These are phyloP conservation scores for Bruguiera hainesii DNA, from an alignment of 441 rosid genomes.

Conservation along the genomic window DNA sequence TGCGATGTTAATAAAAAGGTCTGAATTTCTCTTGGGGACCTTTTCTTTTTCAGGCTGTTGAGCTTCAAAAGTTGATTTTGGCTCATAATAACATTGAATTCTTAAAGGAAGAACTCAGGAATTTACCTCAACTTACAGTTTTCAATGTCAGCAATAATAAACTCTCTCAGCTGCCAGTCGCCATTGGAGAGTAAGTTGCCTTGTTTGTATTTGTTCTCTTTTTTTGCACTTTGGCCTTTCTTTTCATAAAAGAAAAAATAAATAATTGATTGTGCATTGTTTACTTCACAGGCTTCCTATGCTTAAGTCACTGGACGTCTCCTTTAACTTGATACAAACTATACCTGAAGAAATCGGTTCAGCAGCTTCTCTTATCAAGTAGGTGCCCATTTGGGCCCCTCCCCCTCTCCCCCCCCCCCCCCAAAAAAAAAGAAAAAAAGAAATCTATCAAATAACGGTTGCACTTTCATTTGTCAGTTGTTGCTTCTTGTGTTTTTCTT, in stretches of 20 bases:
- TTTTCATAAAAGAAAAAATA: too few species aligned
- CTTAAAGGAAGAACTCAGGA: constrained; percentile 70
- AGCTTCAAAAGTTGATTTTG: constrained; percentile 80
- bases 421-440: too few species aligned
- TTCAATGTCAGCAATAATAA: constrained; percentile 82
- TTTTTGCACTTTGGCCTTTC: not conserved
- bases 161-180: constrained; percentile 66
- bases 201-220: not conserved
- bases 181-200: constrained; percentile 79
- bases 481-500: too few species aligned
- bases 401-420: too few species aligned
- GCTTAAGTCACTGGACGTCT: constrained; percentile 83
- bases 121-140: constrained; percentile 59
- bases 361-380: constrained; percentile 85
- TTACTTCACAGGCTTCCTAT: constrained; percentile 57
- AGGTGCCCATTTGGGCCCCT: constrained; percentile 23
- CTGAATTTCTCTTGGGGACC: constrained; percentile 10
- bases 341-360: constrained; percentile 81
- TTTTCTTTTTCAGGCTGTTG: constrained; percentile 55
- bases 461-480: too few species aligned
- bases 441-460: too few species aligned
- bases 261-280: not conserved
- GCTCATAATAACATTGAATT: constrained; percentile 79
- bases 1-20: not conserved
- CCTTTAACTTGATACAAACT: constrained; percentile 53